A percentile compares a stretch with the other conserved stretches of the same genome.
phyloP scores from a whole-genome alignment of 768 basidiomycete genomes.

The Auricularia heimuer region DNA sequence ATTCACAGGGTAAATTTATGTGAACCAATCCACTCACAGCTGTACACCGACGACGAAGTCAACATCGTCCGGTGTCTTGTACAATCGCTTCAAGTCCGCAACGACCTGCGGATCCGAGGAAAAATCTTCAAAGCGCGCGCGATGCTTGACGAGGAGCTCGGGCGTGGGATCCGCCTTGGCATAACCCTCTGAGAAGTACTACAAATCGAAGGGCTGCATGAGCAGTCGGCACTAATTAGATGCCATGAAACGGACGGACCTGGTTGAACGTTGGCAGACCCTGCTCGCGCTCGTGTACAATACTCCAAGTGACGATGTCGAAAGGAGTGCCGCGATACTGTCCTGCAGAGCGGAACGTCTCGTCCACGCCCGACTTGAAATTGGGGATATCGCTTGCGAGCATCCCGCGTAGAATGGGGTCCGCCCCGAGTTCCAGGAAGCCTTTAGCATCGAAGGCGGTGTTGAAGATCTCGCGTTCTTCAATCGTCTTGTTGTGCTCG shows the following conservation, averaged over 20 bases:
- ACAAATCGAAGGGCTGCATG: neutral
- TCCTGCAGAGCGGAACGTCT: constrained; percentile 1
- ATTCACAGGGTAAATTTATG: neutral
- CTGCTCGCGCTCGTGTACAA: constrained; percentile 2
- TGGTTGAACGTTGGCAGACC: neutral
- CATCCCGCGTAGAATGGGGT: neutral
- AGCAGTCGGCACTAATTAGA: too few relatives aligned
- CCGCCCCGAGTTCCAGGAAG: neutral
- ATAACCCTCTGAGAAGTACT: neutral
- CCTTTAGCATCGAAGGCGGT: neutral
- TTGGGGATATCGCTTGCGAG: neutral
- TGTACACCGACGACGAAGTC: neutral
- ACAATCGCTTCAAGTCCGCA: neutral
- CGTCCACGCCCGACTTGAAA: neutral
- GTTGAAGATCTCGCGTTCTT: neutral
- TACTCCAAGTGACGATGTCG: constrained; percentile 1
- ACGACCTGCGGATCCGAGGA: neutral
- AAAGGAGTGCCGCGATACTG: neutral
- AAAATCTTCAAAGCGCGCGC: neutral
- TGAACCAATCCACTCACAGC: neutral
- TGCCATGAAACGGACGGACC: neutral
- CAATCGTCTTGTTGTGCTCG: neutral
- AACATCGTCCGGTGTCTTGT: neutral
- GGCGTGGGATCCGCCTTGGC: neutral
- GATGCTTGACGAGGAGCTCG: neutral